Evolutionary conservation across 2,329 filamentous ascomycete species (phyloP).

Genomic region (Plenodomus lindquistii): DNA sequence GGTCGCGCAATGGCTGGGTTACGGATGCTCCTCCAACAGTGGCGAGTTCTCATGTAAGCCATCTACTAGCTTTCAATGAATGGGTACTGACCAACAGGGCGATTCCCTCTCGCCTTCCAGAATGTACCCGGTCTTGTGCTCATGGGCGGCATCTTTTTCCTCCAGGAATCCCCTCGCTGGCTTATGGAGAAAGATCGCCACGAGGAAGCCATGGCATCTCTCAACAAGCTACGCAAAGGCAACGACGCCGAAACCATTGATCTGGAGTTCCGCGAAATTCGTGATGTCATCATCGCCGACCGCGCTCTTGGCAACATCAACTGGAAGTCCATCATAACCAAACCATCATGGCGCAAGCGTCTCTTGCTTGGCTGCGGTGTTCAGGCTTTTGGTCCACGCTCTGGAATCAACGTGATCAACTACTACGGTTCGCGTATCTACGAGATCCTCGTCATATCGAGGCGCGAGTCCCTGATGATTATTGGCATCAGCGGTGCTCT

Average conservation of each 20-base stretch:
- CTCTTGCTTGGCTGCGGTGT: constrained; percentile 54
- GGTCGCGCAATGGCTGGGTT: constrained; percentile 46
- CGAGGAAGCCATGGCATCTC: constrained; percentile 48
- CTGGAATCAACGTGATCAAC: constrained; percentile 52
- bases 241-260: constrained; percentile 22
- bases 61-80: background rate
- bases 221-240: constrained; percentile 22
- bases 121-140: constrained; percentile 49
- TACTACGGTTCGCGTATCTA: constrained; percentile 49
- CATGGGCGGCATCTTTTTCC: constrained; percentile 52
- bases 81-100: constrained; percentile 10
- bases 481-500: constrained; percentile 57
- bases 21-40: constrained; percentile 37
- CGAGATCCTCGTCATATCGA: constrained; percentile 49
- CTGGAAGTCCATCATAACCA: constrained; percentile 50
- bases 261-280: constrained; percentile 27
- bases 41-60: constrained; percentile 26
- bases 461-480: constrained; percentile 54
- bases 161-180: constrained; percentile 66
- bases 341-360: constrained; percentile 51
- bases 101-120: constrained; percentile 50
- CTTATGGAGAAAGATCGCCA: constrained; percentile 58
- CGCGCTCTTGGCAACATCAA: constrained; percentile 40
- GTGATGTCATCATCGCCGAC: constrained; percentile 25
- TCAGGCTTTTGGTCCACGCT: constrained; percentile 55